Base-by-base conservation (phyloP, 208 protist genomes). In the Naegleria fowleri region DNA sequence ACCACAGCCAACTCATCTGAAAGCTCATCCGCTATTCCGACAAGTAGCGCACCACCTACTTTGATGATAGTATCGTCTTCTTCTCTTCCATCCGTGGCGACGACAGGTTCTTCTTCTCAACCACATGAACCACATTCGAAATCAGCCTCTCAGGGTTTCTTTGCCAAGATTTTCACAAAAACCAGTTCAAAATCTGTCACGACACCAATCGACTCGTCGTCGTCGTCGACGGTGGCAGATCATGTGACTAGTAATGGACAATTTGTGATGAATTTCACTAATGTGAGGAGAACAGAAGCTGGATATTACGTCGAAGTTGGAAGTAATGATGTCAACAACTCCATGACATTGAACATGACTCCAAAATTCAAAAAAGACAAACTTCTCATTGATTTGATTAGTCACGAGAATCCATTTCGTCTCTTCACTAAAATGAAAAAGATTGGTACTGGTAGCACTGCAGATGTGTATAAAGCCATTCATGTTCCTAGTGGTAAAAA, bases 381-480 rank as follows among this genome's bases (percentile, higher is more conserved):
- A 33, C n/a, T 79, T 11, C n/a, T 79, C 43, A 36, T 43, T n/a
- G 91, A 95, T 48, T 90, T 95, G 5, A 79, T 95, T 9, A 76
- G 86, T 43, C 22, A 52, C 41, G 94, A 91, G 7, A 90, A 95
- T 90, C 92, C 93, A 48, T 33, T 76, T 43, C 13, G 39, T 33
- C 84, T 95, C 0, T 95, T 92, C 48, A 90, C 79, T 4, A 90
- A 95, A 38, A 85, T 95, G 58, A 91, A 91, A 39, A 83, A 88
- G 48, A 90, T 96, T 43, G 94, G 94, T 76, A n/a, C 48, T 40
- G 94, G 94, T 5, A 93, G 94, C 52, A 93, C 94, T 52, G 95
- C 93, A 29, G 90, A 94, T 55, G 95, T 96, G 0, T 95, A 93
- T 59, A 91, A 91, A 41, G 95, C 94, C 5, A 83, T 94, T 75